Evolutionary conservation across 2,329 filamentous ascomycete genomes (phyloP).

Genomic region (Xylariomycetidae sp.): DNA sequence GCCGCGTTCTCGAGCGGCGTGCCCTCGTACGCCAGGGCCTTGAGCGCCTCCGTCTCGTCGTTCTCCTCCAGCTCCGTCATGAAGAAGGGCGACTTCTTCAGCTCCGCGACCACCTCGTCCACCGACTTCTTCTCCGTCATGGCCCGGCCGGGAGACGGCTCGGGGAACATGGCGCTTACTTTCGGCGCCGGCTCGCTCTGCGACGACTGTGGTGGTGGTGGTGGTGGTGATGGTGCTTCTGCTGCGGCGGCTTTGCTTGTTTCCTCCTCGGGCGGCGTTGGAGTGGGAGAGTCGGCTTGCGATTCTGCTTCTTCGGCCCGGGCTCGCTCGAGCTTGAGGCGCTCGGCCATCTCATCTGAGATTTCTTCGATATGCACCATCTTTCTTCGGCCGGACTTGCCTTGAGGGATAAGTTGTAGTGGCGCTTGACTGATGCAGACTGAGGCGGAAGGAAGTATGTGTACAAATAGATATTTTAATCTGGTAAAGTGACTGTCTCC

Average conservation of each 20-base stretch:
- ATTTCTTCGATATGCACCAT: conserved; percentile 38
- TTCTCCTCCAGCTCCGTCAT: conserved; percentile 94
- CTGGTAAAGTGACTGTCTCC: too few relatives aligned
- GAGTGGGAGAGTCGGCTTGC: conserved; percentile 5
- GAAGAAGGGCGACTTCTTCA: conserved; percentile 73
- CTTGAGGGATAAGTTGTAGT: neutral
- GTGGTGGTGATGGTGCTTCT: conserved; percentile 4
- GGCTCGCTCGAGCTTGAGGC: conserved; percentile 33
- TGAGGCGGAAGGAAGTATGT: too few relatives aligned
- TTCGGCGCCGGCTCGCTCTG: conserved; percentile 1
- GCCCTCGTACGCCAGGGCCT: conserved; percentile 89
- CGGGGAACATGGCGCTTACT: conserved; percentile 27
- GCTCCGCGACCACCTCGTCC: conserved; percentile 52
- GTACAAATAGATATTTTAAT: too few relatives aligned
- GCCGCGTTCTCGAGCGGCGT: conserved; percentile 75
- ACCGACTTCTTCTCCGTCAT: conserved; percentile 41
- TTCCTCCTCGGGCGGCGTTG: neutral
- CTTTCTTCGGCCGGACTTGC: neutral
- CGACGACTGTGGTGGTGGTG: neutral
- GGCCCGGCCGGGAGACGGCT: conserved; percentile 42
- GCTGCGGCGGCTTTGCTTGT: conserved; percentile 8
- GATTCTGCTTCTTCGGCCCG: conserved; percentile 11
- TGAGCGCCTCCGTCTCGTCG: conserved; percentile 76
- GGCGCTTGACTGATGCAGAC: neutral
- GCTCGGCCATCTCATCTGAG: conserved; percentile 30